Conservation (phyloP, 352 stramenopile genomes). For the Peronospora tabacina region DNA sequence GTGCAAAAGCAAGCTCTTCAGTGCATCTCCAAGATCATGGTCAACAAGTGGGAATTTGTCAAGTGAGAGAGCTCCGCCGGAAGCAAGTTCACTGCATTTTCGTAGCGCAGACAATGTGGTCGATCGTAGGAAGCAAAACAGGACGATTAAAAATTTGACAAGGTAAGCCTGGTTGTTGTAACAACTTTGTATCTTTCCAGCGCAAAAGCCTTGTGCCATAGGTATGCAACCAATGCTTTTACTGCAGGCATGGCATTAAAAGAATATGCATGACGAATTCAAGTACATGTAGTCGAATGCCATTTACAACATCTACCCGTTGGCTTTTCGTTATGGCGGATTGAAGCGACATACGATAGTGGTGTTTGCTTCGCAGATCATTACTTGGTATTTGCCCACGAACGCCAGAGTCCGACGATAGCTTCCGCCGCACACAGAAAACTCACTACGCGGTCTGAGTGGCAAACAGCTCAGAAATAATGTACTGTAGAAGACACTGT, state of each 20-base stretch:
- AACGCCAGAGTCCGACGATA: conserved; percentile 58
- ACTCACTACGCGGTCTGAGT: conserved; percentile 54
- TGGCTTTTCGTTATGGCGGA: not conserved
- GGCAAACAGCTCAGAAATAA: not conserved
- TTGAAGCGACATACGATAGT: not conserved
- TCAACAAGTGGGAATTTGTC: conserved; percentile 96
- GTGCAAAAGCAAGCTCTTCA: conserved; percentile 97
- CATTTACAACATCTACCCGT: not conserved
- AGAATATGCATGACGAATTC: not conserved
- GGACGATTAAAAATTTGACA: conserved; percentile 15
- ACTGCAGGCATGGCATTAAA: not conserved
- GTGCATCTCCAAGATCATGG: conserved; percentile 98
- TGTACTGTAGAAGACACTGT: not conserved
- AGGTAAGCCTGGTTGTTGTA: conserved; percentile 5
- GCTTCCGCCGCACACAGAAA: conserved; percentile 68
- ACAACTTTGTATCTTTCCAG: conserved; percentile 7
- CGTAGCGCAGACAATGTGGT: not conserved
- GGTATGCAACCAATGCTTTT: not conserved
- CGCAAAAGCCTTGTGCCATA: not conserved
- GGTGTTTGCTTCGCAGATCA: not conserved
- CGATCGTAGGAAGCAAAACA: conserved; percentile 3
- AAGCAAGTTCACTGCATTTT: not conserved
- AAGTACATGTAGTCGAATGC: not conserved
- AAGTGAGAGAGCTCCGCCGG: conserved; percentile 38
- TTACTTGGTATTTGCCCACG: conserved; percentile 52